Conservation (phyloP, 2,329 filamentous ascomycete genomes). For the Sporothrix globosa region DNA sequence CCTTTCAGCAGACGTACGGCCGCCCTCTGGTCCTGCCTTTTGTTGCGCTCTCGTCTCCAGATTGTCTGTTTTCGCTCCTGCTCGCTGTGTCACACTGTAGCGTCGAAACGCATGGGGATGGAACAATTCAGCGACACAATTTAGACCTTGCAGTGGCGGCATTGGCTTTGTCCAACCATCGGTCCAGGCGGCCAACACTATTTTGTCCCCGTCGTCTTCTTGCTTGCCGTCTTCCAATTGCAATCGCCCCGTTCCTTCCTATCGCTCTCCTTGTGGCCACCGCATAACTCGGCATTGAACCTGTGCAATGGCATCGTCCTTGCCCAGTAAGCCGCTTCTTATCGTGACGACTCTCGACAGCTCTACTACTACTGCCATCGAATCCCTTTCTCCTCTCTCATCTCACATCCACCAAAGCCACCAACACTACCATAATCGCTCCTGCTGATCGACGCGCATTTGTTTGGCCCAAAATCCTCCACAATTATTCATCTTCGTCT, state of each 20-base stretch:
- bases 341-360: slow-evolving; percentile 5
- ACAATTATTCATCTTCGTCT: neutral
- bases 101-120: neutral
- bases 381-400: neutral
- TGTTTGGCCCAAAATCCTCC: slow-evolving; percentile 5
- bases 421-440: neutral
- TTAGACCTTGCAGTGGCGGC: neutral
- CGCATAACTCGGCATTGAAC: slow-evolving; percentile 18
- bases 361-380: neutral
- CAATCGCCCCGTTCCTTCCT: neutral
- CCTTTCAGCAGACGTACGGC: neutral
- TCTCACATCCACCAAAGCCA: neutral
- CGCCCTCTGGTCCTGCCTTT: neutral
- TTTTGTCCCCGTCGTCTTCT: neutral
- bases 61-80: neutral
- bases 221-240: slow-evolving; percentile 10
- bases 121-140: slow-evolving; percentile 11
- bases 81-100: neutral
- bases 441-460: slow-evolving; percentile 1
- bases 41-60: neutral
- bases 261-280: neutral
- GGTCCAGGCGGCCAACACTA: neutral
- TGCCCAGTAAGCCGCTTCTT: neutral
- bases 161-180: slow-evolving; percentile 18
- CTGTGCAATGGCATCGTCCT: neutral